Evolutionary conservation across 768 basidiomycete species (phyloP), one percentile per base, ranked within the genome.

Genomic region (Steccherinum ochraceum): DNA sequence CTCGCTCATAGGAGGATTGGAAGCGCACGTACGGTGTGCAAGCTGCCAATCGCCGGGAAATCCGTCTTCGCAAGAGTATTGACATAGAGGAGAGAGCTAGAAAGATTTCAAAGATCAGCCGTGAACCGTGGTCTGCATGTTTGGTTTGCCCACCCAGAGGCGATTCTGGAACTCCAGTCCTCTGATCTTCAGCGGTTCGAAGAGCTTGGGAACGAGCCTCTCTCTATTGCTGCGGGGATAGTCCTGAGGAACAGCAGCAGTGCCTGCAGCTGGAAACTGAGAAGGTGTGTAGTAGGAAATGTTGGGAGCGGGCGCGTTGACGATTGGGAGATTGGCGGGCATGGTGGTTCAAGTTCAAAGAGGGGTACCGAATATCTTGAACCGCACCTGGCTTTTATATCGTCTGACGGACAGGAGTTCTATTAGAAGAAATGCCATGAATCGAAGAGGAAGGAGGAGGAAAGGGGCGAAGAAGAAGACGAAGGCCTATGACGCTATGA

Each of bases 21-120:
- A 18, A 41, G 25, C 20, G 44, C 44, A 59, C 53, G 49, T 24
- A 62, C 61, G 51, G 61, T 83, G 82, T 2, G 78, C 78, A 52
- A 73, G 59, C 53, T 83, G 81, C 81, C 82, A 84, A 19, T 75
- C 61, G 0, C 75, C 76, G 10, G 75, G 40, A 54, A 71, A 58
- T 21, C 81, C 83, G 67, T 81, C 64, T 24, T 79, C 63, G 0
- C 78, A 68, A 21, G 79, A 82, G 62, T 82, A 83, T 62, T 83
- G 81, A 60, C 80, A 79, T 24, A 83, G 61, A 0, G 82, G 81
- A 10, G 81, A 75, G 30, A 82, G 24, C 75, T 75, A 46, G 1
- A 46, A 49, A 1, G 19, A 4, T 7, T 43, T n/a, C 41, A 19
- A 19, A 30, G 24, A 42, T 24, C 20, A 42, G 19, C 5, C 4